phyloP scores from a whole-genome alignment of 257 asterid genomes.

The Plantago elongata region DNA sequence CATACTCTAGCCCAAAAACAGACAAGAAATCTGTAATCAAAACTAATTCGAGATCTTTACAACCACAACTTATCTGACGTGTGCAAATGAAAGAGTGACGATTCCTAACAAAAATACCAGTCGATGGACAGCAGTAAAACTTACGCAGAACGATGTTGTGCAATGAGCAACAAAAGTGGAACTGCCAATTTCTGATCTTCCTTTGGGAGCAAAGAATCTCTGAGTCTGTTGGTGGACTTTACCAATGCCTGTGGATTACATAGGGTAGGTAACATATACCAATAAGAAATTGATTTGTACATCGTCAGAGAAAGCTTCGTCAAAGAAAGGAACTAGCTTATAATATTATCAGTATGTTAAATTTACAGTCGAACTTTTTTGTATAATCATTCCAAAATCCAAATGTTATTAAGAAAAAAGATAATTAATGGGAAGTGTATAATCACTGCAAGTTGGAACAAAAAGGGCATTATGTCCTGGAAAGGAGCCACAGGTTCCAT shows the following conservation, averaged over 20 bases:
- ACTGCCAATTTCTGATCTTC: slow-evolving; percentile 89
- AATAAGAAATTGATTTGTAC: background rate
- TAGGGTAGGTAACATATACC: background rate
- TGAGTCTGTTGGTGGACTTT: slow-evolving; percentile 89
- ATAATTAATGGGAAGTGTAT: too few relatives aligned
- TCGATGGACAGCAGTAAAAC: slow-evolving; percentile 20
- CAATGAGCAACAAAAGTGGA: slow-evolving; percentile 90
- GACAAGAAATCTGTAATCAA: background rate
- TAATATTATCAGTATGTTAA: background rate
- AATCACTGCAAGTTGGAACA: too few relatives aligned
- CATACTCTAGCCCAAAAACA: background rate
- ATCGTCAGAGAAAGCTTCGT: background rate
- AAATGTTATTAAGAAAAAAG: too few relatives aligned
- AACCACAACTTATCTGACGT: background rate
- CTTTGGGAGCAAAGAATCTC: slow-evolving; percentile 86
- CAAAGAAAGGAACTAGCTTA: background rate
- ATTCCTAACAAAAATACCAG: background rate
- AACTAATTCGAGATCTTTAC: slow-evolving; percentile 4
- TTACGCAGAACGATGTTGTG: slow-evolving; percentile 96
- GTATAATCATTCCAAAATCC: too few relatives aligned
- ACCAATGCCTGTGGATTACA: slow-evolving; percentile 67
- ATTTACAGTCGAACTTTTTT: background rate
- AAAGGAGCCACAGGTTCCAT: too few relatives aligned
- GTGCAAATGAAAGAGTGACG: background rate
- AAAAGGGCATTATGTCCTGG: too few relatives aligned